Base-by-base conservation (phyloP, 2,329 filamentous ascomycete genomes). In the Fusarium staphyleae region DNA sequence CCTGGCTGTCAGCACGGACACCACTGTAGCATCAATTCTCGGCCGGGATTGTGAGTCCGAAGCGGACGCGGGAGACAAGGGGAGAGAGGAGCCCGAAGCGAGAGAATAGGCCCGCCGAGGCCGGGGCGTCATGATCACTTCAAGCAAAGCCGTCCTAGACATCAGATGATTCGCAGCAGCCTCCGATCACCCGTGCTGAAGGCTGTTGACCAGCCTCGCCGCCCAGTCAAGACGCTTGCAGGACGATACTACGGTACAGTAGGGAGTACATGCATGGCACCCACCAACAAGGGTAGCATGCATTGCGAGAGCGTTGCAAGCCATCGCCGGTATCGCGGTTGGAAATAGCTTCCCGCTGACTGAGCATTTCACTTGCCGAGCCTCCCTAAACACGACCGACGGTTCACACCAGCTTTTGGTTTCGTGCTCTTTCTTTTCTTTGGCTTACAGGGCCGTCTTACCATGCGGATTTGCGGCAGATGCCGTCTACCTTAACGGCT, bases 91-190 rank as follows among this genome's bases (percentile, higher is more conserved):
- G 40, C 26, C 18, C 18, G 36, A 48, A 33, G 14, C 39, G 50
- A 26, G 42, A 32, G n/a, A 18, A 45, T 19, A 32, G 24, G 19
- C 30, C 42, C 12, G 34, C 33, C 35, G 45, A 55, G 35, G 9
- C 48, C n/a, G 40, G 10, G 44, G n/a, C 40, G 33, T 45, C 34
- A 40, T 46, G 32, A 45, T 33, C 22, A 45, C 47, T 52, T 16
- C 26, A 42, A 52, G 24, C 24, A 55, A 49, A 48, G 10, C 43
- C 26, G 28, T 52, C 37, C 36, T 40, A 40, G 9, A 54, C 39
- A 58, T 54, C 48, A 62, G 30, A 45, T 34, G 37, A 45, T 50
- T 32, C 42, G 28, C 34, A 42, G 30, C 18, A 36, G 35, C 34
- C 16, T 28, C 37, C 29, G 37, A 15, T 43, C 39, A 37, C 30